These are phyloP conservation scores for Penicillium sclerotiorum DNA, from an alignment of 2,329 filamentous ascomycete species.

Conservation along the genomic window DNA sequence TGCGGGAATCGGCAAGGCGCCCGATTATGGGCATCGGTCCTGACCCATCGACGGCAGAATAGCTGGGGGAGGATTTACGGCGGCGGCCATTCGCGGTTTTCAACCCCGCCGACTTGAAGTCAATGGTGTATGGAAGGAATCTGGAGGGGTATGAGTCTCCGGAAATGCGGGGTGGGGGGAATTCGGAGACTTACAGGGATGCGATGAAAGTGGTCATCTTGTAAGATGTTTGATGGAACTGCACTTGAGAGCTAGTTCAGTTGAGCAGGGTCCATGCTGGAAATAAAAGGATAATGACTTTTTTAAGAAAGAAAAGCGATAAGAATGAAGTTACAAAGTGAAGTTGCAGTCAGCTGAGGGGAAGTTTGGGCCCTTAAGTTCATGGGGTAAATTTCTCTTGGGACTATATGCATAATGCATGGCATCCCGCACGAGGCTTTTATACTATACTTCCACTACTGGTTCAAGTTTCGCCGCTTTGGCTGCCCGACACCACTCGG, in stretches of 20 bases:
- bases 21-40: constrained; percentile 25
- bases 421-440: constrained; percentile 1
- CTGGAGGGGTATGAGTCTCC: constrained; percentile 17
- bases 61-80: constrained; percentile 27
- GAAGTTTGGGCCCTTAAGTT: not conserved
- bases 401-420: not conserved
- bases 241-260: not conserved
- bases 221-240: not conserved
- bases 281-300: not conserved
- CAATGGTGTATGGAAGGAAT: constrained; percentile 42
- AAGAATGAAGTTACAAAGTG: not conserved
- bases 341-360: not conserved
- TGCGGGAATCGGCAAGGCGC: constrained; percentile 24
- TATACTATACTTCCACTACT: constrained; percentile 4
- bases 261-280: not conserved
- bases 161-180: not conserved
- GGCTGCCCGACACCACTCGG: constrained; percentile 9
- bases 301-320: not conserved
- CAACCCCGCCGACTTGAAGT: constrained; percentile 33
- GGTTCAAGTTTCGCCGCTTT: constrained; percentile 1
- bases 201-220: constrained; percentile 39
- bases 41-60: constrained; percentile 25
- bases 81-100: constrained; percentile 13
- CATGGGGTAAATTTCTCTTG: constrained; percentile 2
- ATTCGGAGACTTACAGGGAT: constrained; percentile 32